Conservation (phyloP, 2,329 filamentous ascomycete species). For the Exserohilum rostratum region DNA sequence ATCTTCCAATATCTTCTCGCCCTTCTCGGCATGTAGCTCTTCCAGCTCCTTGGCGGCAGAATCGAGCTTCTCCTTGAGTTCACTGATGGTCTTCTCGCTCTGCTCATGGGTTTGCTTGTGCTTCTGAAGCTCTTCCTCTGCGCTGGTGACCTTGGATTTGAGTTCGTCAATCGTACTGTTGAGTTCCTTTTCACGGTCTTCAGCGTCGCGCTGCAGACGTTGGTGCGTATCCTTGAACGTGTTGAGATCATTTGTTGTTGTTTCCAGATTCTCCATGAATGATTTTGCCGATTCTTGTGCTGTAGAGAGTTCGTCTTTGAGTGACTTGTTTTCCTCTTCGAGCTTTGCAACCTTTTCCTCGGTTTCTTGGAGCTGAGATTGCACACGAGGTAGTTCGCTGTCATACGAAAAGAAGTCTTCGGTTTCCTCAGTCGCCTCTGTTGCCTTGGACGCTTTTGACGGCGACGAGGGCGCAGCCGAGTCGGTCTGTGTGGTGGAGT, state of each 20-base stretch:
- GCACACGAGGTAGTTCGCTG: conserved; percentile 81
- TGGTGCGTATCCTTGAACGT: conserved; percentile 60
- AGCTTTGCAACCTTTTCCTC: conserved; percentile 73
- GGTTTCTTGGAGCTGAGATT: conserved; percentile 73
- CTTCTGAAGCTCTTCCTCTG: conserved; percentile 55
- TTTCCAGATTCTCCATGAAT: conserved; percentile 65
- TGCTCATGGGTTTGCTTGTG: conserved; percentile 51
- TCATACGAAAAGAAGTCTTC: conserved; percentile 95
- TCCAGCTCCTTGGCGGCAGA: conserved; percentile 56
- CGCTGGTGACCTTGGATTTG: conserved; percentile 41
- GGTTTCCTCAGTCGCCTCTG: conserved; percentile 44
- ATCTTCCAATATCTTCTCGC: conserved; percentile 39
- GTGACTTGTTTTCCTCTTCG: conserved; percentile 68
- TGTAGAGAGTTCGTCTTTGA: conserved; percentile 73
- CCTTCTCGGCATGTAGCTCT: conserved; percentile 48
- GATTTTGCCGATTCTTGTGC: conserved; percentile 68
- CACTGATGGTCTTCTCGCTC: conserved; percentile 49
- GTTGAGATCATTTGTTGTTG: conserved; percentile 68
- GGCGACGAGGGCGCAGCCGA: conserved; percentile 34
- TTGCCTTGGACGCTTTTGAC: conserved; percentile 36
- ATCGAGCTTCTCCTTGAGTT: conserved; percentile 40
- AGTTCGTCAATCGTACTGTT: conserved; percentile 34
- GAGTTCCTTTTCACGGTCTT: conserved; percentile 39
- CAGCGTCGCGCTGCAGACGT: conserved; percentile 42
- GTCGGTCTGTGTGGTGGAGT: conserved; percentile 34